These are phyloP conservation scores for Citrus maxima DNA, from an alignment of 345 rosid species.

Conservation along the genomic window DNA sequence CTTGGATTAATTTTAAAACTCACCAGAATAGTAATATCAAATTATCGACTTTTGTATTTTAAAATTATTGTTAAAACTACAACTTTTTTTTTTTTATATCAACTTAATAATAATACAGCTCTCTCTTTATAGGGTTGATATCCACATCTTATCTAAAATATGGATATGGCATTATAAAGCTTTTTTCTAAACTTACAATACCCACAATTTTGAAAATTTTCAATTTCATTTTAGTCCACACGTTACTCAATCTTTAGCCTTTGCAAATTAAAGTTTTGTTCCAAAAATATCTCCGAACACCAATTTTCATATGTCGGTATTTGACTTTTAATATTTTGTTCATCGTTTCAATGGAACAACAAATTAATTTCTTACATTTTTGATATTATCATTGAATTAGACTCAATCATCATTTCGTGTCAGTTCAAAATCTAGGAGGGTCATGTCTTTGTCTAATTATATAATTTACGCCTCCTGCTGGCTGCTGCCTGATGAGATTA, in stretches of 20 bases:
- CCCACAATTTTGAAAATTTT: neutral
- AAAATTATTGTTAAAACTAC: too few species aligned
- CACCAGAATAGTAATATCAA: neutral
- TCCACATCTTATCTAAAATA: too few species aligned
- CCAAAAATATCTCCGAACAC: neutral
- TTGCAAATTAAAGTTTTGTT: neutral
- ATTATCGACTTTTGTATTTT: too few species aligned
- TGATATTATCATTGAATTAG: too few species aligned
- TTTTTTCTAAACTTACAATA: too few species aligned
- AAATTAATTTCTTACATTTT: neutral
- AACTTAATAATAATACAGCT: too few species aligned
- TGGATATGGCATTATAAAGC: neutral
- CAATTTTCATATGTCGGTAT: neutral
- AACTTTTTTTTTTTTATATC: too few species aligned
- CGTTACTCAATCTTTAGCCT: neutral
- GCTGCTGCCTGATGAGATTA: too few species aligned
- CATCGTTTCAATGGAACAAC: neutral
- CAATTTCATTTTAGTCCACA: neutral
- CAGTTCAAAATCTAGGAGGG: neutral
- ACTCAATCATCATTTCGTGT: neutral
- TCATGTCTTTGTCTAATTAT: neutral
- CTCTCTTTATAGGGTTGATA: too few species aligned
- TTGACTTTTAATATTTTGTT: neutral
- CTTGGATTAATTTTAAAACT: neutral
- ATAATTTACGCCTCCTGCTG: too few species aligned